Conservation (phyloP, 2,329 filamentous ascomycete genomes). For the Sarocladium kiliense region DNA sequence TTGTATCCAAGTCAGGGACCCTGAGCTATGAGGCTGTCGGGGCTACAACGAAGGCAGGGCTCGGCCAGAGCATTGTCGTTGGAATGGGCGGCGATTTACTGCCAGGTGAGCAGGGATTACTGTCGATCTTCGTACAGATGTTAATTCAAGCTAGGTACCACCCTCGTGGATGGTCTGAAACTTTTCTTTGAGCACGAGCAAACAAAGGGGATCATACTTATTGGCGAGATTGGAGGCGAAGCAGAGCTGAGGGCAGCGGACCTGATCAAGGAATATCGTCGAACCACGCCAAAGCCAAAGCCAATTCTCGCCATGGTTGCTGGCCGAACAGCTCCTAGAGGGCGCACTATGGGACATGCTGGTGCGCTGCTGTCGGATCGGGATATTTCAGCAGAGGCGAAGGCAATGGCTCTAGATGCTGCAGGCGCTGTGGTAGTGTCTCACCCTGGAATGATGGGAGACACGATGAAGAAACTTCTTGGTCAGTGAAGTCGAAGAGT, state of each 20-base stretch:
- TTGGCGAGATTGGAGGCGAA: slow-evolving; percentile 67
- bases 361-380: slow-evolving; percentile 48
- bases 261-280: slow-evolving; percentile 61
- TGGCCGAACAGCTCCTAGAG: slow-evolving; percentile 54
- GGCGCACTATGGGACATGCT: slow-evolving; percentile 67
- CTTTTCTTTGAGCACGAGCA: slow-evolving; percentile 64
- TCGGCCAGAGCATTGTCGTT: slow-evolving; percentile 73
- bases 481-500: too few relatives aligned
- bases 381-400: slow-evolving; percentile 25
- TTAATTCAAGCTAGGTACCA: too few relatives aligned
- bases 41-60: slow-evolving; percentile 64
- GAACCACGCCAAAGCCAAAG: slow-evolving; percentile 54
- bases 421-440: slow-evolving; percentile 31
- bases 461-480: slow-evolving; percentile 27
- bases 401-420: slow-evolving; percentile 26
- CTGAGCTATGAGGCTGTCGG: slow-evolving; percentile 77
- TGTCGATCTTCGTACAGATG: too few relatives aligned
- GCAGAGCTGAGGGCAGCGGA: slow-evolving; percentile 68
- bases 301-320: slow-evolving; percentile 61
- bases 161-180: slow-evolving; percentile 64
- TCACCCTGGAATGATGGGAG: slow-evolving; percentile 32
- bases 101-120: too few relatives aligned
- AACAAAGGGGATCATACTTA: slow-evolving; percentile 66
- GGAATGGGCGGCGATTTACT: slow-evolving; percentile 74
- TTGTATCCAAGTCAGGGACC: slow-evolving; percentile 76